These are phyloP conservation scores for Halophytophthora polymorphica DNA, from an alignment of 352 stramenopile genomes.

Conservation along the genomic window DNA sequence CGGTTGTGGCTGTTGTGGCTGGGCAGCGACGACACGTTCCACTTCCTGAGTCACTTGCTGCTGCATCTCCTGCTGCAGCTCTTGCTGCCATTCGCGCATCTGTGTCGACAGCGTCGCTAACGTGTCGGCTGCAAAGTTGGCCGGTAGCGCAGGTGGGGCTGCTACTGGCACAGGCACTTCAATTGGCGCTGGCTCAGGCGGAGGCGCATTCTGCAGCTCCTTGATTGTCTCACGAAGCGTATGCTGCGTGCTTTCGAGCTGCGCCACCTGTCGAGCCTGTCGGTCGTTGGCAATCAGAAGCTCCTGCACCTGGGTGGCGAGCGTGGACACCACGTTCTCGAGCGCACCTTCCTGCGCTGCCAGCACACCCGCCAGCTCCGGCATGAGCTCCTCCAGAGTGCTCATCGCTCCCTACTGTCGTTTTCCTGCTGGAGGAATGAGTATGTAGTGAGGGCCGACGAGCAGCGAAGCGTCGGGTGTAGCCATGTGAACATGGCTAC, in stretches of 20 bases:
- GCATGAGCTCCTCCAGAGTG: slow-evolving; percentile 59
- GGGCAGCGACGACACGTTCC: slow-evolving; percentile 7
- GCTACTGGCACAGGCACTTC: neutral
- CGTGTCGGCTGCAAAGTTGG: slow-evolving; percentile 12
- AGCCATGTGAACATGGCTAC: too few species aligned
- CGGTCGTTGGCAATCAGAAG: slow-evolving; percentile 35
- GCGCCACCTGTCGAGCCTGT: slow-evolving; percentile 26
- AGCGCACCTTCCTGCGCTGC: slow-evolving; percentile 57
- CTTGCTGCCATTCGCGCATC: slow-evolving; percentile 21
- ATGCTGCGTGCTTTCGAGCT: slow-evolving; percentile 35
- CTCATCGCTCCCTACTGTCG: slow-evolving; percentile 31
- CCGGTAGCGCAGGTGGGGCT: slow-evolving; percentile 1
- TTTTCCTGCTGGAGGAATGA: neutral
- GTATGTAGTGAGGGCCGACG: too few species aligned
- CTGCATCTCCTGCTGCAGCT: slow-evolving; percentile 14
- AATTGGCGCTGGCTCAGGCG: slow-evolving; percentile 15
- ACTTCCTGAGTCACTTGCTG: slow-evolving; percentile 22
- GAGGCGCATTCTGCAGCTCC: slow-evolving; percentile 19
- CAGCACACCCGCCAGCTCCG: slow-evolving; percentile 60
- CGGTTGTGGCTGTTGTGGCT: slow-evolving; percentile 3
- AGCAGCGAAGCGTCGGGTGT: too few species aligned
- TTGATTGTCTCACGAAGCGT: slow-evolving; percentile 22
- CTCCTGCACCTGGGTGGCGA: slow-evolving; percentile 52
- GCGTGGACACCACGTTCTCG: slow-evolving; percentile 42
- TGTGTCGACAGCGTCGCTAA: slow-evolving; percentile 10